Base-by-base conservation (phyloP, 2,329 filamentous ascomycete genomes). In the Trichoderma semiorbis region DNA sequence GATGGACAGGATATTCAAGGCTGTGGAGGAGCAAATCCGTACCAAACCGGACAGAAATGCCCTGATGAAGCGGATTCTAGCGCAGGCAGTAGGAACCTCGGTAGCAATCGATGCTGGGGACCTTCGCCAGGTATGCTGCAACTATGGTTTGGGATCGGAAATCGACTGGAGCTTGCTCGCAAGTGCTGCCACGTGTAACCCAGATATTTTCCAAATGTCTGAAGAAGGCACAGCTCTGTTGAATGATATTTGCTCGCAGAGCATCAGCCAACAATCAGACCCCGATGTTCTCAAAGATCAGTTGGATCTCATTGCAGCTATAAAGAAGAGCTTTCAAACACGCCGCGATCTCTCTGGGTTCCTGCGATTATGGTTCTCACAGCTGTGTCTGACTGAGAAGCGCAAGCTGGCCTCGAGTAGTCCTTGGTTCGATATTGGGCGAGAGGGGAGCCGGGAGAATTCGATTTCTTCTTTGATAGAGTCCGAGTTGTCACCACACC, bases 261-360 rank as follows among this genome's bases (percentile, higher is more conserved):
- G 82, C 14, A 73, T 77, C 74, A 74, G 73, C 24, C 74, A 73
- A 10, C 70, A 78, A 1, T 76, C 2, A 7, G 73, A 76, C 1
- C 6, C 36, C 5, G 60, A 70, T 5, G 74, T 79, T 14, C 43
- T 74, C 1, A 73, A 75, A 7, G 73, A 75, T 11, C 78, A 80
- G 34, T 76, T 77, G 5, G 76, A 80, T 12, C 82, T 86, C 5
- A 79, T 87, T 3, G 78, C 80, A 3, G 78, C 83, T 1, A 80
- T 87, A 24, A 81, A 83, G 2, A 78, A 82, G 66, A 84, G 85
- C 0, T 86, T 83, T 73, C 82, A 81, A 8, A 83, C 79, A 6
- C 81, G 80, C 12, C 83, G 85, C 67, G 83, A 84, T 70, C 76
- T 87, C 14, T 77, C 84, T 0, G 79, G 81, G 6, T 88, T 87